Base-by-base conservation (phyloP, 1,284 basidiomycete genomes). In the Malassezia brasiliensis region DNA sequence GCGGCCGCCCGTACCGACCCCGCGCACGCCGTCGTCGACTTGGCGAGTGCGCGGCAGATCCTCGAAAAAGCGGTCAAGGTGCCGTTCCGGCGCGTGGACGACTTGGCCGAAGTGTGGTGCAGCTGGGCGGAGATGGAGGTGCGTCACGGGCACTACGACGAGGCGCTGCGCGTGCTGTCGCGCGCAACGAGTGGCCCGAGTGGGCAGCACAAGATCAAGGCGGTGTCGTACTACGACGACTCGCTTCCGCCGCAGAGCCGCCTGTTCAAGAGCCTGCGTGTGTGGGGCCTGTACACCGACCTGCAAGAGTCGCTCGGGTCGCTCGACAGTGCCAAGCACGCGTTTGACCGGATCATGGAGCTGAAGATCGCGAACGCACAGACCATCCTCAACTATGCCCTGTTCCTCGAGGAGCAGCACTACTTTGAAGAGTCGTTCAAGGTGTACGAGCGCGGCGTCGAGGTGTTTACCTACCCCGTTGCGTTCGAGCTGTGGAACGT, bases 401-500 rank as follows among this genome's bases (percentile, higher is more conserved):
- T 85, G 14, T 99, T 98, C 81, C 78, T 99, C 50, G 93, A 98
- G 75, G 91, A 96, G 73, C 90, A 96, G 77, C 83, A 89, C 66
- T 99, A 98, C 78, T 98, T 87, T 76, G 94, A 99, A 68, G 94
- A 98, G 71, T 88, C 87, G 72, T 98, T 98, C 83, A 96, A 93
- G 81, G 85, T 96, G 35, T 99, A 96, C 75, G 94, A 98, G 75
- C 84, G 93, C 42, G 94, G 94, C 40, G 89, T 94, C 9, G 94
- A 98, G 65, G 79, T 96, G 17, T 98, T 98, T 80, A 91, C 90
- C 7, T 98, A 90, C 80, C 94, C 94, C 0, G 84, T 98, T 45
- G 93, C 90, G 2, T 98, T 96, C 74, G 94, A 99, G 77, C 84
- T 99, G 62, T 98, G 94, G 93, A 98, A 99, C 75, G 93, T 96